Conservation (phyloP, 805 yeast genomes). For the Zygosaccharomyces bisporus region DNA sequence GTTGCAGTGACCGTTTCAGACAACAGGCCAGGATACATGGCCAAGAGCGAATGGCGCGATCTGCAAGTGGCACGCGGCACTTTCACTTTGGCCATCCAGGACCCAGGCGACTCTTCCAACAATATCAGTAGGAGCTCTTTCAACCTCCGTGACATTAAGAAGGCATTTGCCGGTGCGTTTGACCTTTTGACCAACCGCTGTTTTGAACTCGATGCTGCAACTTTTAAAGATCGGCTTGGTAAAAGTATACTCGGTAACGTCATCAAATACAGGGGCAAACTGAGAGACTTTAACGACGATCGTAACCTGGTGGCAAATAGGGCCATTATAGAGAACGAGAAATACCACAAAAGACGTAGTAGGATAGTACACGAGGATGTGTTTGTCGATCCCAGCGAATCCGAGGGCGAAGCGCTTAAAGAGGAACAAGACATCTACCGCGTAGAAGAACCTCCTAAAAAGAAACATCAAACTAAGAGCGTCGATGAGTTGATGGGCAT, state of each 20-base stretch:
- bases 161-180: conserved; percentile 86
- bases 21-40: conserved; percentile 56
- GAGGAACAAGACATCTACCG: conserved; percentile 23
- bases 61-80: conserved; percentile 41
- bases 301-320: conserved; percentile 58
- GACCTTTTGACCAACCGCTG: conserved; percentile 71
- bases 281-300: conserved; percentile 75
- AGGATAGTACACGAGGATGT: conserved; percentile 22
- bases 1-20: conserved; percentile 62
- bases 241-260: conserved; percentile 76
- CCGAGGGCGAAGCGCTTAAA: conserved; percentile 24
- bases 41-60: conserved; percentile 52
- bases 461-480: conserved; percentile 15
- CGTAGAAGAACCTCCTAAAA: conserved; percentile 18
- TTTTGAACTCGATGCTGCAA: conserved; percentile 61
- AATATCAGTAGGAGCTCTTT: conserved; percentile 83
- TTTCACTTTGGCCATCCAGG: conserved; percentile 73
- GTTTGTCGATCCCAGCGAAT: conserved; percentile 25
- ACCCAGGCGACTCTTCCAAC: conserved; percentile 78
- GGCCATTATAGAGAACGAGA: conserved; percentile 43
- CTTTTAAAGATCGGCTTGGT: conserved; percentile 65
- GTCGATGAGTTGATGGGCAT: conserved; percentile 30
- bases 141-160: conserved; percentile 71
- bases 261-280: conserved; percentile 68
- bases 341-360: conserved; percentile 26